Percentiles rank a stretch among this genome's conserved stretches.
Evolutionary conservation across 257 asterid species (phyloP).

Genomic region (Solanum rostratum): DNA sequence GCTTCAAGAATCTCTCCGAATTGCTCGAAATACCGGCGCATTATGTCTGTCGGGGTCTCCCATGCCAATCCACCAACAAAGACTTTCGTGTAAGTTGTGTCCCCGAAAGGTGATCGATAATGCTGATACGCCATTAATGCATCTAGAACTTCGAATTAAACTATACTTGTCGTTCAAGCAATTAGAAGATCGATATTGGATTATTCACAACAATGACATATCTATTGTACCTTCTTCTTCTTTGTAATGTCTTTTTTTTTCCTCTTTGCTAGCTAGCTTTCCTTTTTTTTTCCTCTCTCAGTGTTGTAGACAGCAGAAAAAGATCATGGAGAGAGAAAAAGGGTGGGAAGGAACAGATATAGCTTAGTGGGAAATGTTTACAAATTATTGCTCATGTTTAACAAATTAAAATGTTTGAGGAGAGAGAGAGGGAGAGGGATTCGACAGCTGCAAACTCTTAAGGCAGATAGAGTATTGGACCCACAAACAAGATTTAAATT

Average conservation of each 20-base stretch:
- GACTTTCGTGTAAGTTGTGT: constrained; percentile 83
- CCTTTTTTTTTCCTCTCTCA: background rate
- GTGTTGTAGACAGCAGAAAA: background rate
- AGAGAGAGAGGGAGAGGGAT: constrained; percentile 3
- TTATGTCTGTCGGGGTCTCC: constrained; percentile 89
- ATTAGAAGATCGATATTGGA: background rate
- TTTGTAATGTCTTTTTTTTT: background rate
- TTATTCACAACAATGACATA: background rate
- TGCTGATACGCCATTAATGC: constrained; percentile 70
- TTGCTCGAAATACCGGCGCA: constrained; percentile 70
- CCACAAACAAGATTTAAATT: background rate
- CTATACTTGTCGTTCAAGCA: background rate
- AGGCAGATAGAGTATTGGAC: background rate
- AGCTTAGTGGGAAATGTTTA: background rate
- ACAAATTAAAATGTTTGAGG: constrained; percentile 4
- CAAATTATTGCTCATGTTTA: background rate
- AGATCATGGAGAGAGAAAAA: background rate
- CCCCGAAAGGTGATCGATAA: constrained; percentile 97
- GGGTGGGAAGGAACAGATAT: background rate
- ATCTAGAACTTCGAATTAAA: background rate
- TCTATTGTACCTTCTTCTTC: background rate
- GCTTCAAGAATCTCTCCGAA: constrained; percentile 96
- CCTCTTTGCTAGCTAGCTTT: background rate
- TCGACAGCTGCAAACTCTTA: constrained; percentile 72
- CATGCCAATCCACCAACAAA: constrained; percentile 98